Percentiles rank a stretch among this genome's conserved stretches.
Evolutionary conservation across 306 rosid genomes (phyloP).

Genomic region (Abrus pulchellus): DNA sequence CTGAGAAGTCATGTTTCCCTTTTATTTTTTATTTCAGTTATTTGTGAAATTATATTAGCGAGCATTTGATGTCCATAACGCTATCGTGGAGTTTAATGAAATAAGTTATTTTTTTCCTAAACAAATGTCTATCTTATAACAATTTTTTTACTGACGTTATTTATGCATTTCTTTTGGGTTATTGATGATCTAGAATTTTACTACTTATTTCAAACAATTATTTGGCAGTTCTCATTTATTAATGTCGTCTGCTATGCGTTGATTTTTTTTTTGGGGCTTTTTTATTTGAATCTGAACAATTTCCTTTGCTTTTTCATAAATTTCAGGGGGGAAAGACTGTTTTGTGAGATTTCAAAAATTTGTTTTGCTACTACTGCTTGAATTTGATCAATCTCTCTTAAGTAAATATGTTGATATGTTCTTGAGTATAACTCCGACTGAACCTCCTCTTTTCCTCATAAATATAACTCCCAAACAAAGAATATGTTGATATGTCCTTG

Average conservation of each 20-base stretch:
- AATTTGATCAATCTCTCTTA: conserved; percentile 18
- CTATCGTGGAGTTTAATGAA: conserved; percentile 73
- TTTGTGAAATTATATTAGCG: conserved; percentile 32
- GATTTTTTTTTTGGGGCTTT: not conserved
- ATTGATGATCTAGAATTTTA: not conserved
- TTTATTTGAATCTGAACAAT: not conserved
- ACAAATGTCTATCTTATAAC: conserved; percentile 51
- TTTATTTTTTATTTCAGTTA: conserved; percentile 32
- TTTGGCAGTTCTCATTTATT: not conserved
- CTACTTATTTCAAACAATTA: not conserved
- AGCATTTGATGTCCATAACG: conserved; percentile 70
- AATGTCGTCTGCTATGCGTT: not conserved
- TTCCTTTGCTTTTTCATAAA: not conserved
- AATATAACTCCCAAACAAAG: too few relatives aligned
- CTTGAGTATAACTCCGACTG: too few relatives aligned
- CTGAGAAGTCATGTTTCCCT: not conserved
- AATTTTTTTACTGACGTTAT: not conserved
- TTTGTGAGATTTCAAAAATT: not conserved
- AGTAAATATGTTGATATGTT: not conserved
- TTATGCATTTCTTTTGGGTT: too few relatives aligned
- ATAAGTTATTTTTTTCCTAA: conserved; percentile 73
- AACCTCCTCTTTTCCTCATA: too few relatives aligned
- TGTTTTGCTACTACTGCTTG: not conserved
- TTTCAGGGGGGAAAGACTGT: not conserved
- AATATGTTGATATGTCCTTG: not conserved